Conservation (phyloP, 139 green algal genomes). For the Desmodesmus armatus region DNA sequence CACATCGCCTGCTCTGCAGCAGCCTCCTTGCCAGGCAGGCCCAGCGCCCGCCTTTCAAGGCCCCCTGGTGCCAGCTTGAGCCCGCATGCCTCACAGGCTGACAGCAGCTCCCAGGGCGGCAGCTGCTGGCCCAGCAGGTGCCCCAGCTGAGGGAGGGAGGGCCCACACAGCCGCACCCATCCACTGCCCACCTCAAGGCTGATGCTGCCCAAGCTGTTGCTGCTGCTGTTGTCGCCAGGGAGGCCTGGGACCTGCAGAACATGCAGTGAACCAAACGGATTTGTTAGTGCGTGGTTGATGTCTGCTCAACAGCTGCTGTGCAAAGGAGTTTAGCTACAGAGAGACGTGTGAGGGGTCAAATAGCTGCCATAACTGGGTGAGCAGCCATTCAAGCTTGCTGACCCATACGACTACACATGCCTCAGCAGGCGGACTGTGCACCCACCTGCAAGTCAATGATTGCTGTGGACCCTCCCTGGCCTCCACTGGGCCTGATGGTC, state of each 20-base stretch:
- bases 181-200: constrained; percentile 16
- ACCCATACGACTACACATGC: neutral
- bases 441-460: constrained; percentile 52
- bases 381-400: neutral
- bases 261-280: neutral
- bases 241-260: neutral
- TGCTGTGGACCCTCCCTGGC: constrained; percentile 52
- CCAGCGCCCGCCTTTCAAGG: constrained; percentile 49
- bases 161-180: constrained; percentile 13
- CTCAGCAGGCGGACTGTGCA: neutral
- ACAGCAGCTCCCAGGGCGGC: constrained; percentile 52
- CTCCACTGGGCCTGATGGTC: constrained; percentile 71
- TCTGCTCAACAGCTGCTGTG: too few species aligned
- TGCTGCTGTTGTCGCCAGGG: neutral
- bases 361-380: too few species aligned
- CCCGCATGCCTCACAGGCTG: constrained; percentile 51
- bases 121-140: constrained; percentile 50
- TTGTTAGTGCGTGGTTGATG: too few species aligned
- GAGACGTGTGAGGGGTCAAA: too few species aligned
- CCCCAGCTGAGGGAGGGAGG: constrained; percentile 38
- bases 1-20: constrained; percentile 68
- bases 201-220: constrained; percentile 17
- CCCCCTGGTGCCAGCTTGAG: constrained; percentile 71
- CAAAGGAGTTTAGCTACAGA: too few species aligned
- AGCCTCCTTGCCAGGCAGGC: constrained; percentile 58